Base-by-base conservation (phyloP, 331 rosid genomes). In the Quercus tomentella region DNA sequence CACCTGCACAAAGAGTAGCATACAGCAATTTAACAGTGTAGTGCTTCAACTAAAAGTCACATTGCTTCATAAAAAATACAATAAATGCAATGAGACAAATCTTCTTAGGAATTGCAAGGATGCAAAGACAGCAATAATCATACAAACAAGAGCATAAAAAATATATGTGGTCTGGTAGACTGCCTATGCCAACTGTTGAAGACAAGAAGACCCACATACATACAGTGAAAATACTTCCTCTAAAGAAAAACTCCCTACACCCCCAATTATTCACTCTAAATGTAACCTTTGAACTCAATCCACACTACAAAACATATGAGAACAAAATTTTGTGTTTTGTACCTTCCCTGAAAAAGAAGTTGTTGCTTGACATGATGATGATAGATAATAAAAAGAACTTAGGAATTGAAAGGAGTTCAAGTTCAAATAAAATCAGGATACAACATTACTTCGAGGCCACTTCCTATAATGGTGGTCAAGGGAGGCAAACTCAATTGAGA, bases 1-100 rank as follows among this genome's bases (percentile, higher is more conserved):
- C 49, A 79, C 77, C 91, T 88, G 78, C 82, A 85, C 5, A 68
- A 30, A 37, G 70, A 73, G 74, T 69, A 75, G 52, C 66, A 80
- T 54, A 66, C 69, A 72, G 65, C 51, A 31, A 26, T 67, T 67
- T 35, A 35, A 67, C 51, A 35, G 51, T 9, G 16, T 7, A 33
- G 35, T 14, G 11, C 72, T 33, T 35, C 17, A 67, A 4, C 26
- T 20, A 7, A 30, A 28, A 3, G 11, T 18, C 70, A 65, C 45
- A 30, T 65, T 30, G 23, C 6, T 18, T 65, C 70, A 41, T 30
- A 11, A 17, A 30, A 65, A 18, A 65, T 14, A 49, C 54, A 49
- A 49, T 11, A 49, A 49, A 15, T 30, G 21, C 70, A 65, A 31
- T 7, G 45, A 30, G 43, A 28, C 14, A 30, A 65, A 30, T 65